Percentiles rank a stretch among this genome's conserved stretches.
These are phyloP conservation scores for Candida odintsovae DNA, from an alignment of 805 yeast species.

Conservation along the genomic window DNA sequence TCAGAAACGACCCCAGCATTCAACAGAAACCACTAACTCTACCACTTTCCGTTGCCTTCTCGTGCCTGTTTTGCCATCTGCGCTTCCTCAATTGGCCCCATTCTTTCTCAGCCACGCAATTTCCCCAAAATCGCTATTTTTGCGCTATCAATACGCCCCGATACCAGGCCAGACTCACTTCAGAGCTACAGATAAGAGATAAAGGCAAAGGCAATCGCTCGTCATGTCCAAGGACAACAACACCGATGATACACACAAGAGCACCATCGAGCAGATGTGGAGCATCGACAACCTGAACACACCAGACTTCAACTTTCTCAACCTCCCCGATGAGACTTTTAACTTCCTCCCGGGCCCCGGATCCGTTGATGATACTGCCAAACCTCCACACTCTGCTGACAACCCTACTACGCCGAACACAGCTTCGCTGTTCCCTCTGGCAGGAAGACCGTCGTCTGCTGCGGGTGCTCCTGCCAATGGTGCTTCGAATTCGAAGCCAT, in stretches of 20 bases:
- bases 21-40: no score
- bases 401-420: background rate
- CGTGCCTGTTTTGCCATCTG: no score
- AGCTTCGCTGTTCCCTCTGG: background rate
- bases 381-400: slow-evolving; percentile 1
- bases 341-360: slow-evolving; percentile 6
- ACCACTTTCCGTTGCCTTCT: no score
- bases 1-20: background rate
- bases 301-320: slow-evolving; percentile 21
- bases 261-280: slow-evolving; percentile 7
- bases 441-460: background rate
- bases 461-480: background rate
- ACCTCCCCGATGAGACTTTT: slow-evolving; percentile 16
- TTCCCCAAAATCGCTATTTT: no score
- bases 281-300: slow-evolving; percentile 12
- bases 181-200: background rate
- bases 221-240: background rate
- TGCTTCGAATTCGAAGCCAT: background rate
- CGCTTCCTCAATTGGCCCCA: no score
- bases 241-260: background rate
- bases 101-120: no score
- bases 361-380: background rate
- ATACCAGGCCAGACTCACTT: no score
- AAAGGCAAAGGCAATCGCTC: background rate
- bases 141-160: no score